Base-by-base conservation (phyloP, 345 rosid species). In the thale cress (Arabidopsis thaliana) region DNA sequence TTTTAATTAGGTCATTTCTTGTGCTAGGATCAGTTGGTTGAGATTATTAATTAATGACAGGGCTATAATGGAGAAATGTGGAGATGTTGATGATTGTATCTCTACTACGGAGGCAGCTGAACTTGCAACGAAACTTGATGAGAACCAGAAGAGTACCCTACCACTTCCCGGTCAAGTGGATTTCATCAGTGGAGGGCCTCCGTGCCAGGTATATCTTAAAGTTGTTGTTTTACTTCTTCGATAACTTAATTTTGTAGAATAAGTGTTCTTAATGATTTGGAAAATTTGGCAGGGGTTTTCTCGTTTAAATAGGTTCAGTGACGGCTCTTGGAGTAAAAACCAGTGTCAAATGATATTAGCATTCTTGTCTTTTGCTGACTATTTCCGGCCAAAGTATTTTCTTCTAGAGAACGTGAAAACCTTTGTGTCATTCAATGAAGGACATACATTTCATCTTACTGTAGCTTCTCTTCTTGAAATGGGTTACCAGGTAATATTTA, bases 171-270 rank as follows among this genome's bases (percentile, higher is more conserved):
- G 98, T 24, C 85, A 89, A 55, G 98, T 93, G 13, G 97, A 93
- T 61, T 93, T 93, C 77, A 93, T 93, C 79, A 91, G 83, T 41
- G 98, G 98, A 48, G 98, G 98, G 24, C 98, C 97, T 79, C 97
- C 98, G 25, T 93, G 98, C 73, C 98, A 93, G 85, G 97, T 89
- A 76, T 22, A 24, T 61, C 6, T 14, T 3, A 13, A 41, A 12
- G 28, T 20, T 40, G 22, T 40, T 58, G 51, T 23, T 37, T 20
- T 33, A 62, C 9, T 14, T 73, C 53, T 13, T 32, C 4, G 23
- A n/a, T 11, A 30, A 14, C 4, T 16, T 16, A 16, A 16, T 16
- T 28, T 51, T 8, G 23, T 30, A 33, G n/a, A 45, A 64, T 32
- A 66, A 25, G 25, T 66, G 60, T 46, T 48, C 34, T 9, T 16